phyloP scores from a whole-genome alignment of 768 basidiomycete species.

The Rhodotorula diobovata region DNA sequence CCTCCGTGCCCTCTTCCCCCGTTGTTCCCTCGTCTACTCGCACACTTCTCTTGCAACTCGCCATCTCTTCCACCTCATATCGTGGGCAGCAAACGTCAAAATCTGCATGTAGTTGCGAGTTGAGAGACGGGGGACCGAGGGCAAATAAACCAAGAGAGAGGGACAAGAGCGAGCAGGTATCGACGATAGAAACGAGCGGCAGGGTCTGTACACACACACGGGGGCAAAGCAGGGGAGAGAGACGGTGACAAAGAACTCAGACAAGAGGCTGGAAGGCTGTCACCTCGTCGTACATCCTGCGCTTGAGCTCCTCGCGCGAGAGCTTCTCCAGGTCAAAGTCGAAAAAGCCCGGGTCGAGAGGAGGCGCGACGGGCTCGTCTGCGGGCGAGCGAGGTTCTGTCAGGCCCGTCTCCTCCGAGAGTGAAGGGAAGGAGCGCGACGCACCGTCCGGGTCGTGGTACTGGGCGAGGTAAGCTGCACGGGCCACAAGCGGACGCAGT shows the following conservation, averaged over 20 bases:
- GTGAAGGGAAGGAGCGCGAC: slow-evolving; percentile 43
- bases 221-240: not conserved
- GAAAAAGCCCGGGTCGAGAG: slow-evolving; percentile 94
- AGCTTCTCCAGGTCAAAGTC: slow-evolving; percentile 97
- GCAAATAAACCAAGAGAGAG: too few species aligned
- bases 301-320: slow-evolving; percentile 87
- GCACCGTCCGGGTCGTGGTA: not conserved
- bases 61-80: too few species aligned
- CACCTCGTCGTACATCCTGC: slow-evolving; percentile 89
- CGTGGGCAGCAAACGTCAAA: too few species aligned
- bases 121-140: too few species aligned
- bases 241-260: not conserved
- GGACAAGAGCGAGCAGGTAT: too few species aligned
- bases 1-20: not conserved
- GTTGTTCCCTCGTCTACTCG: not conserved
- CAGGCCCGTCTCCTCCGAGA: slow-evolving; percentile 61
- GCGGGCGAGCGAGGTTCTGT: slow-evolving; percentile 44
- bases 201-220: not conserved
- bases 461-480: not conserved
- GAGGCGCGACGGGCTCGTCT: slow-evolving; percentile 91
- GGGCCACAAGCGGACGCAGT: too few species aligned
- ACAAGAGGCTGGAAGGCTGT: slow-evolving; percentile 60
- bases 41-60: too few species aligned
- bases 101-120: too few species aligned
- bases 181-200: too few species aligned